Evolutionary conservation across 1,284 basidiomycete genomes (phyloP), one percentile per base, ranked within the genome.

Genomic region (Coniferiporia sulphurascens): DNA sequence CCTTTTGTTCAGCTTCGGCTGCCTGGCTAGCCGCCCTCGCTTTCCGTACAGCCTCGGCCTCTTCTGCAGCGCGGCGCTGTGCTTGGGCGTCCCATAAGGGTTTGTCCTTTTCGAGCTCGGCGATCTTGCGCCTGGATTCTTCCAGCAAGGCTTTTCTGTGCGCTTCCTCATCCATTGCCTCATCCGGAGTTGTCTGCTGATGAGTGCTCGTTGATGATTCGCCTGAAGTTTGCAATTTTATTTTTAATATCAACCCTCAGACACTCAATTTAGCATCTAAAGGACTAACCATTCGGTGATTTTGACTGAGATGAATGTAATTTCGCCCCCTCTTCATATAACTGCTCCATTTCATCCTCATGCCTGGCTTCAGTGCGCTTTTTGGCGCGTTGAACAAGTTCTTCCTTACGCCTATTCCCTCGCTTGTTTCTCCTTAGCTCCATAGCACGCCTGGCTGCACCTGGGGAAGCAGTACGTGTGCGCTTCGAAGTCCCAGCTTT

Each of bases 81-180:
- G 79, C 78, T 57, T 76, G 73, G 65, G 75, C 72, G 63, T 86
- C 78, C 83, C 85, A 87, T 8, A 88, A 63, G 0, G 83, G 84
- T 12, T 77, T 71, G 70, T 89, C 85, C 51, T 73, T 76, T 67
- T 90, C 86, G 1, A 90, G 78, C 63, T 87, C 84, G 7, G 80
- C 82, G 55, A 89, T 76, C 66, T 87, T 89, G 50, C 82, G 77
- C 44, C 80, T 78, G 1, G 87, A 89, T 67, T 85, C 84, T 19
- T 78, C 82, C 60, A 89, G 79, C n/a, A 72, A 73, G 10, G 77
- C 78, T 59, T 68, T 72, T 56, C 74, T 49, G 15, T 36, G 41
- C 17, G 50, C 49, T 21, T 66, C 53, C 2, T 62, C 58, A 27
- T 62, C 63, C 17, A 36, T 46, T 7, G 17, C 59, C 15, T 44